Base-by-base conservation (phyloP, 495 filamentous ascomycete species). In the Bombardia bombarda region DNA sequence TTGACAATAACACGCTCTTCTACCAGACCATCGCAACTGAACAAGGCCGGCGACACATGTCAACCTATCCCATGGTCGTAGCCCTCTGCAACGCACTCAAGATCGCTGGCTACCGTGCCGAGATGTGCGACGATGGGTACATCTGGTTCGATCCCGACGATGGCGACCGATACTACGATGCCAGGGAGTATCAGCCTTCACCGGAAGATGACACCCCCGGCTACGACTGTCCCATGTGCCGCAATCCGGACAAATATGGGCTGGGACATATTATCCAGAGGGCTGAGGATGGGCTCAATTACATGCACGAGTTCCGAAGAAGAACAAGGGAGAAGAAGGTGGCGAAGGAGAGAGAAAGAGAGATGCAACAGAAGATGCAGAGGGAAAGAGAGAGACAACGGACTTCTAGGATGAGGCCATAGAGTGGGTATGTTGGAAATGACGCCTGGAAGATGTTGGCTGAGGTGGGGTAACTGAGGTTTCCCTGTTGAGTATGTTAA, bases 141-240 rank as follows among this genome's bases (percentile, higher is more conserved):
- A 40, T 51, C 7, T 51, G 43, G 49, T 51, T 35, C 19, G 43
- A 51, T 1, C 31, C 19, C 14, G 43, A 42, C 8, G 43, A 46
- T 18, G 43, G 48, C 0, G 38, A 46, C 18, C 33, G 17, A 12
- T 51, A 51, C 43, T 42, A 34, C 21, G 48, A 46, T 14, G 43
- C 48, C 1, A 32, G 43, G 14, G 38, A 51, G 33, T 31, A 33
- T 4, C 43, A 51, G 31, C 42, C 38, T 0, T 24, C 33, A 6
- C 24, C 20, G 10, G 23, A 13, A 2, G 25, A 7, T 13, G 26
- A 28, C 9, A 13, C 9, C 6, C 9, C 9, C 26, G 26, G 26
- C 9, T 13, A 10, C 26, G 26, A 38, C 7, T 46, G 43, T 31
- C 38, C 16, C 0, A 43, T 51, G 2, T 51, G 43, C 16, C 43